These are phyloP conservation scores for Peniophora sp. DNA, from an alignment of 1,284 basidiomycete species.

Conservation along the genomic window DNA sequence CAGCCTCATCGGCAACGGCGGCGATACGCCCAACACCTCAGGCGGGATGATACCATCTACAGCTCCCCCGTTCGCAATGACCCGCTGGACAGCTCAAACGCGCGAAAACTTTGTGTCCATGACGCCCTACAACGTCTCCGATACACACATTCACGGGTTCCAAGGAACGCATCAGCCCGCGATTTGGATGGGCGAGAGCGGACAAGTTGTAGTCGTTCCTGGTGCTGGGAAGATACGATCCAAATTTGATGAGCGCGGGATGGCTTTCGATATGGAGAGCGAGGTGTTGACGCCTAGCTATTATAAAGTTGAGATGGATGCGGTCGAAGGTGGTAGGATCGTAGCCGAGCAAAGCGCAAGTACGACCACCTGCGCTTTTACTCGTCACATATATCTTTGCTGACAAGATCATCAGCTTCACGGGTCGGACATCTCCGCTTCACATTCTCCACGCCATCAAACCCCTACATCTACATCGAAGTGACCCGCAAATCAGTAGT, in stretches of 20 bases:
- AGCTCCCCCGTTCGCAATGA: slow-evolving; percentile 78
- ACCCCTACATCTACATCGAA: slow-evolving; percentile 65
- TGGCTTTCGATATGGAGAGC: slow-evolving; percentile 47
- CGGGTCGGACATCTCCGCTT: slow-evolving; percentile 75
- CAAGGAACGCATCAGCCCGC: slow-evolving; percentile 79
- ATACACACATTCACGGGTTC: slow-evolving; percentile 61
- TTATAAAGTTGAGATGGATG: slow-evolving; percentile 56
- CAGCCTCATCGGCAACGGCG: slow-evolving; percentile 66
- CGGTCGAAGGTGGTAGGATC: slow-evolving; percentile 41
- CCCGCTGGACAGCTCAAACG: slow-evolving; percentile 71
- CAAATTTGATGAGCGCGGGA: slow-evolving; percentile 52
- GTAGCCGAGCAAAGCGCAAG: slow-evolving; percentile 65
- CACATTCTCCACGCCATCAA: slow-evolving; percentile 44
- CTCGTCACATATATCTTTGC: not conserved
- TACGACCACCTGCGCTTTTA: slow-evolving; percentile 28
- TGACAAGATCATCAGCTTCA: slow-evolving; percentile 40
- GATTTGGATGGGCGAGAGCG: slow-evolving; percentile 88
- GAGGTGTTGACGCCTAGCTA: slow-evolving; percentile 64
- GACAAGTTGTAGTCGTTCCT: slow-evolving; percentile 54
- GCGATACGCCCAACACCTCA: slow-evolving; percentile 58
- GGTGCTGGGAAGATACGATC: slow-evolving; percentile 46
- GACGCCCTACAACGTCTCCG: slow-evolving; percentile 72
- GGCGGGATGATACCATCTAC: slow-evolving; percentile 70
- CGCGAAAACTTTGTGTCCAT: slow-evolving; percentile 68
- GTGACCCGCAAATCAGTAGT: slow-evolving; percentile 60